These are phyloP conservation scores for Senna tora DNA, from an alignment of 306 rosid genomes.

Conservation along the genomic window DNA sequence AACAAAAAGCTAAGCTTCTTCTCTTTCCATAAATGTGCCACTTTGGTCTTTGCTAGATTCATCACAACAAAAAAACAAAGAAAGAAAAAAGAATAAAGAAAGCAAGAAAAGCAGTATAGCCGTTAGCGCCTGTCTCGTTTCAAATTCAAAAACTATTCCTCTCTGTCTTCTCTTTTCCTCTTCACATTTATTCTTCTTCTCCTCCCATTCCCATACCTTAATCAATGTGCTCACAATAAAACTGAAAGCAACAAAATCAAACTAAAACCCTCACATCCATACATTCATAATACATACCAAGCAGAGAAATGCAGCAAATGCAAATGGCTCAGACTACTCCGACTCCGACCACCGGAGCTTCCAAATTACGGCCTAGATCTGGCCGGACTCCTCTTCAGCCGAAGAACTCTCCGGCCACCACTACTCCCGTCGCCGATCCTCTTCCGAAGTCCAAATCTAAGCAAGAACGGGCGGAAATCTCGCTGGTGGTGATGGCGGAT, in stretches of 20 bases:
- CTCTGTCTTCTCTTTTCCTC: neutral
- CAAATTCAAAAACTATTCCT: slow-evolving; percentile 62
- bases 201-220: neutral
- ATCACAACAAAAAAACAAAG: neutral
- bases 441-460: slow-evolving; percentile 41
- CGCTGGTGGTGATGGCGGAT: slow-evolving; percentile 14
- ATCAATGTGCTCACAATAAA: neutral
- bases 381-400: slow-evolving; percentile 83
- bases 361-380: slow-evolving; percentile 52
- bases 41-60: neutral
- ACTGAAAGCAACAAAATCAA: neutral
- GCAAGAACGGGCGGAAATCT: slow-evolving; percentile 40
- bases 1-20: neutral
- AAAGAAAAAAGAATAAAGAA: neutral
- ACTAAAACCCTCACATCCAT: neutral
- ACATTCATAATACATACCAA: no score
- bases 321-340: slow-evolving; percentile 37
- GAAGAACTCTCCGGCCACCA: slow-evolving; percentile 54
- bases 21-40: neutral
- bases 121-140: slow-evolving; percentile 83
- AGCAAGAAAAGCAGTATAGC: slow-evolving; percentile 50
- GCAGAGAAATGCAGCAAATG: neutral
- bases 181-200: neutral
- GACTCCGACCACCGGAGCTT: slow-evolving; percentile 42
- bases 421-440: slow-evolving; percentile 27